Conservation (phyloP, 345 rosid genomes). For the Hibiscus syriacus region DNA sequence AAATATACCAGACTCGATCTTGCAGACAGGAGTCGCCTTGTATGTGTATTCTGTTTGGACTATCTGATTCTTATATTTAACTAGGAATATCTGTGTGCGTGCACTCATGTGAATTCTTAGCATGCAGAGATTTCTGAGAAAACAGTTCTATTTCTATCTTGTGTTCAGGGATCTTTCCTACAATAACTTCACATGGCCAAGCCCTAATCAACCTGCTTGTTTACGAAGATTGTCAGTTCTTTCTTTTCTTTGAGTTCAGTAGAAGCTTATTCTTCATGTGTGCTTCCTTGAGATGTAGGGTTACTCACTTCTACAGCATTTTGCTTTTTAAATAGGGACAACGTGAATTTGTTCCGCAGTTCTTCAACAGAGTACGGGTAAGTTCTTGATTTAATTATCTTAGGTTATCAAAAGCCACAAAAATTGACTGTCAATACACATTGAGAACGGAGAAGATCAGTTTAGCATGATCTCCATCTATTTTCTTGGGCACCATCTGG, state of each 20-base stretch:
- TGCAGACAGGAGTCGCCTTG: conserved; percentile 21
- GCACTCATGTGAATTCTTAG: neutral
- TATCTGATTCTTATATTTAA: too few species aligned
- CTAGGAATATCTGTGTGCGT: too few species aligned
- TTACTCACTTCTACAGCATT: neutral
- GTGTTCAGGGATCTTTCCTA: too few species aligned
- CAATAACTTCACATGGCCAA: conserved; percentile 21
- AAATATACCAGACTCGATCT: conserved; percentile 19
- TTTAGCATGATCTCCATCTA: neutral
- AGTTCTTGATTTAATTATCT: conserved; percentile 13
- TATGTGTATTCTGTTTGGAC: conserved; percentile 10
- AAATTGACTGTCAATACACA: neutral
- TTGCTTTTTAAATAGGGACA: conserved; percentile 27
- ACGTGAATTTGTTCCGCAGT: conserved; percentile 47
- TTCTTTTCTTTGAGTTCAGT: neutral
- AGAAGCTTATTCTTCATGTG: neutral
- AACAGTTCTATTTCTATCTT: conserved; percentile 4
- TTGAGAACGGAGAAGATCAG: neutral
- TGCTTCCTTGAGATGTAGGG: conserved; percentile 7
- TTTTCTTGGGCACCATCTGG: neutral
- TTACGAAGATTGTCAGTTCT: conserved; percentile 11
- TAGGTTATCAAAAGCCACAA: too few species aligned
- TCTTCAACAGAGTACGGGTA: conserved; percentile 37
- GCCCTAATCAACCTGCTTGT: conserved; percentile 27
- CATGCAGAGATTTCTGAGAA: neutral